A percentile compares a stretch with the other conserved stretches of the same genome.
These are phyloP conservation scores for Filobasidium floriforme DNA, from an alignment of 768 basidiomycete genomes.

Conservation along the genomic window DNA sequence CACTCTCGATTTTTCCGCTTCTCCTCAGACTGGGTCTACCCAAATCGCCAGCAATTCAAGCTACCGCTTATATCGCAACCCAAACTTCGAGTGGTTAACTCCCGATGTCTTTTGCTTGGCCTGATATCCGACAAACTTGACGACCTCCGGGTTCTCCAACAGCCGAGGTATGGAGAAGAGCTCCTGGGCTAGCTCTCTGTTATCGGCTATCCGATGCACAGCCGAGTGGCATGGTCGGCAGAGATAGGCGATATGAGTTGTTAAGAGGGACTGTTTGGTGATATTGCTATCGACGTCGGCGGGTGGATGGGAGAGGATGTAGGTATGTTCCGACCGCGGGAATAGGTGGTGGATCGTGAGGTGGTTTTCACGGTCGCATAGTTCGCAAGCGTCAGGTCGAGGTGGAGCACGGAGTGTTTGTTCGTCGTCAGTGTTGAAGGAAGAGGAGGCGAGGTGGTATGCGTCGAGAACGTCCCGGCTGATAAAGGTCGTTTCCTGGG, in stretches of 20 bases:
- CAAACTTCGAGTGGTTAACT: neutral
- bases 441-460: neutral
- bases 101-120: neutral
- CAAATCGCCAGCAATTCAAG: no score
- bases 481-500: neutral
- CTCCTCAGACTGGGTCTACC: no score
- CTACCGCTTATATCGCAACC: neutral
- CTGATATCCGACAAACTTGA: neutral
- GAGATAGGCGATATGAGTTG: neutral
- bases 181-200: neutral
- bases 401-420: neutral
- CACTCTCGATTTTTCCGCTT: no score
- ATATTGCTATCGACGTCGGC: neutral
- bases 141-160: neutral
- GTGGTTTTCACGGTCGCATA: neutral
- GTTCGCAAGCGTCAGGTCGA: neutral
- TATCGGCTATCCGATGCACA: neutral
- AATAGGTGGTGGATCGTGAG: neutral
- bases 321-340: neutral
- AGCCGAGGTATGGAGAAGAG: neutral
- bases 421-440: neutral
- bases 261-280: slow-evolving; percentile 1
- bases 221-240: neutral
- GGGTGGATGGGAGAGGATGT: neutral
- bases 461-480: neutral